Evolutionary conservation across 2,329 filamentous ascomycete genomes (phyloP).

Genomic region (Cladosporium sphaerospermum): DNA sequence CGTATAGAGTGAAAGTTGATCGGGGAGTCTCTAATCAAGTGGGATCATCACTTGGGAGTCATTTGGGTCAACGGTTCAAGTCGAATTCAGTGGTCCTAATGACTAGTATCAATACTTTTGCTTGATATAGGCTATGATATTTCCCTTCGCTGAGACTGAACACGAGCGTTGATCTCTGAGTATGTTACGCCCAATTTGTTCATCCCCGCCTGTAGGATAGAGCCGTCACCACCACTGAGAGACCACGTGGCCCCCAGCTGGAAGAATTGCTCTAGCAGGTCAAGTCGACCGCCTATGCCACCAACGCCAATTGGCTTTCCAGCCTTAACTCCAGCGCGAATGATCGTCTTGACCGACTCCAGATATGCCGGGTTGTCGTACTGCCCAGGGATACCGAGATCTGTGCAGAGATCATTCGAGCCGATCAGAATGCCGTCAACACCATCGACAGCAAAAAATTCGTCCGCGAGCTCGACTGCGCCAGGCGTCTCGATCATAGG

Average conservation of each 20-base stretch:
- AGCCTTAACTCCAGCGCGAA: slow-evolving; percentile 33
- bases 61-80: too few species aligned
- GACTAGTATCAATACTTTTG: too few species aligned
- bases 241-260: slow-evolving; percentile 35
- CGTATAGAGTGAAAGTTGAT: too few species aligned
- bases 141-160: neutral
- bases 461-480: slow-evolving; percentile 36
- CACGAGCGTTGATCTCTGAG: slow-evolving; percentile 1
- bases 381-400: slow-evolving; percentile 39
- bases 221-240: slow-evolving; percentile 32
- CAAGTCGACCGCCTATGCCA: slow-evolving; percentile 36
- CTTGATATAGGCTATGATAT: too few species aligned
- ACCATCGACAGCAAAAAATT: slow-evolving; percentile 36
- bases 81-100: too few species aligned
- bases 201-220: slow-evolving; percentile 33
- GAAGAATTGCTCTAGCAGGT: slow-evolving; percentile 39
- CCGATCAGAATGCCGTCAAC: slow-evolving; percentile 42
- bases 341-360: slow-evolving; percentile 30
- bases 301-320: slow-evolving; percentile 39
- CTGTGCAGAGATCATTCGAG: slow-evolving; percentile 40
- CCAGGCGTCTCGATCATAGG: slow-evolving; percentile 40
- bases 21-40: too few species aligned
- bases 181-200: slow-evolving; percentile 22
- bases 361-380: slow-evolving; percentile 32
- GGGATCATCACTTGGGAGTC: too few species aligned